Evolutionary conservation across 129 eudicot species (phyloP), one percentile per base, ranked within the genome.

Genomic region (Gnaphalium uliginosum): DNA sequence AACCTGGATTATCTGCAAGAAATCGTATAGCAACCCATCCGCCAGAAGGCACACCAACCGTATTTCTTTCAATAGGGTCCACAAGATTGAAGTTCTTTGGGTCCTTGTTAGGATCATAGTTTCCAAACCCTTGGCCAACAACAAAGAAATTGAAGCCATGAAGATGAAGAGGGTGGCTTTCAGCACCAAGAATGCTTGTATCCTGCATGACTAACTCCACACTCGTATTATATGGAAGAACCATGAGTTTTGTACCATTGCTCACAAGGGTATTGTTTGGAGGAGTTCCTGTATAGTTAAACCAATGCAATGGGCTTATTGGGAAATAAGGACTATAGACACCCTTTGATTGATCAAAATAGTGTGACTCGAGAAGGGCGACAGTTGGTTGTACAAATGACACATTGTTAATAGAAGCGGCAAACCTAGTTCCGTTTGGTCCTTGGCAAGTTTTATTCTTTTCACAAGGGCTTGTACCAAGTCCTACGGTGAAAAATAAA

Each of bases 1-100:
- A 2, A 65, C 70, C 70, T 30, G 85, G 87, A 8, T 65, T 65
- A n/a, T 33, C 70, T 7, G 50, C 25, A 1, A n/a, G 26, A 65
- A 33, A 65, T 3, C 27, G 46, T 0, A 65, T 65, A 30, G 69
- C 69, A 32, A 32, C 69, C 69, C 69, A 65, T 2, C 50, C 69
- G 14, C 69, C 69, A 65, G 48, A 32, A 15, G 70, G 70, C 6
- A 33, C 70, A 65, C 70, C 70, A n/a, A 65, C 8, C 26, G 70
- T 65, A 27, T 33, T 33, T 29, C 68, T 63, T 29, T 63, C 68
- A 27, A 29, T 6, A 26, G 68, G 68, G 43, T 63, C 68, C 11
- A 63, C 37, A 11, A 29, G 68, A 29, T 63, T 63, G 23, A 63
- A 63, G 0, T 6, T 63, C 43, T 63, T 63, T 26, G 68, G 68